Percentiles rank a stretch among this genome's conserved stretches.
Evolutionary conservation across 2,329 filamentous ascomycete species (phyloP).

Genomic region (Ophiostoma montium): DNA sequence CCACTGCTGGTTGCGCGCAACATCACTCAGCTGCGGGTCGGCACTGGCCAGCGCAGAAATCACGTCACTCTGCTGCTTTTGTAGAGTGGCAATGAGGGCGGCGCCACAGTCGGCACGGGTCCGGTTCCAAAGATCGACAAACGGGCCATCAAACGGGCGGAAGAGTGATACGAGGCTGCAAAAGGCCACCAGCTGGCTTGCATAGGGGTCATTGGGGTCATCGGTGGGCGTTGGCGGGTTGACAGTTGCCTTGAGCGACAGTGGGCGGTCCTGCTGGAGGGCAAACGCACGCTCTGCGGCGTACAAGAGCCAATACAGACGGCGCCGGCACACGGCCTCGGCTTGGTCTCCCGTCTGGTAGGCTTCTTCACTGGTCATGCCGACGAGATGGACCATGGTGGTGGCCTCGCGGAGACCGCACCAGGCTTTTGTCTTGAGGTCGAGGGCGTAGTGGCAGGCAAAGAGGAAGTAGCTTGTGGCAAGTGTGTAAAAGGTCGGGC

Average conservation of each 20-base stretch:
- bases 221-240: constrained; percentile 48
- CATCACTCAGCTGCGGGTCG: constrained; percentile 40
- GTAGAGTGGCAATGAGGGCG: constrained; percentile 41
- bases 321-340: constrained; percentile 48
- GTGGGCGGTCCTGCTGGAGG: constrained; percentile 52
- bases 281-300: constrained; percentile 60
- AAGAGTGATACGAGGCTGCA: constrained; percentile 49
- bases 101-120: constrained; percentile 41
- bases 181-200: constrained; percentile 40
- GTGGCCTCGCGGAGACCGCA: constrained; percentile 65
- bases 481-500: constrained; percentile 41
- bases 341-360: constrained; percentile 44
- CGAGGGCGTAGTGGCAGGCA: constrained; percentile 55
- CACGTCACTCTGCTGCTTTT: constrained; percentile 47
- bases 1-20: constrained; percentile 49
- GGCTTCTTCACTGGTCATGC: constrained; percentile 47
- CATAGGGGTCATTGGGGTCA: constrained; percentile 41
- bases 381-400: constrained; percentile 49
- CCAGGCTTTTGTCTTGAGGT: constrained; percentile 65
- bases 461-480: constrained; percentile 72
- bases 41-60: constrained; percentile 36
- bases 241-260: constrained; percentile 57
- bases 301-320: constrained; percentile 61
- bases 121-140: constrained; percentile 54
- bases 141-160: constrained; percentile 49